These are phyloP conservation scores for Protomyces lactucae-debilis DNA, from an alignment of 1,139 yeast species.

Conservation along the genomic window DNA sequence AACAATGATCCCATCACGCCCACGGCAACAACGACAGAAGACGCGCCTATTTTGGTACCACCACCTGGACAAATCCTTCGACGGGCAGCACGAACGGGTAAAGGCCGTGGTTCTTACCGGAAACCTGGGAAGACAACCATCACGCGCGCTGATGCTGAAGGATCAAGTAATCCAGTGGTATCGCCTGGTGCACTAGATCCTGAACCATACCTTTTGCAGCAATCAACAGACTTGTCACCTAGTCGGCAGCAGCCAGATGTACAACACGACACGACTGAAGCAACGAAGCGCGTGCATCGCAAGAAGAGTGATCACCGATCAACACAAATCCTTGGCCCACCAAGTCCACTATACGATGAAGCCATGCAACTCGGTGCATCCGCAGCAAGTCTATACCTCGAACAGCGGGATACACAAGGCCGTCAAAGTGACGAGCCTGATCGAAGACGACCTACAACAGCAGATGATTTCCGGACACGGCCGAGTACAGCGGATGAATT, in stretches of 20 bases:
- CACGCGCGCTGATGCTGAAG: neutral
- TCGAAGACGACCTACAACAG: neutral
- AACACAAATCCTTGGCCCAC: slow-evolving; percentile 12
- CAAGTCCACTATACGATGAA: neutral
- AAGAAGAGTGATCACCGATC: slow-evolving; percentile 15
- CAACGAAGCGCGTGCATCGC: neutral
- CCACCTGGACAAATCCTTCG: slow-evolving; percentile 23
- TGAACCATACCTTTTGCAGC: slow-evolving; percentile 1
- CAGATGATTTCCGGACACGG: neutral
- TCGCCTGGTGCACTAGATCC: neutral
- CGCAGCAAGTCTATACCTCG: neutral
- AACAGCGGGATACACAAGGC: neutral
- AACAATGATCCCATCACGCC: neutral
- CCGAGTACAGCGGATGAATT: neutral
- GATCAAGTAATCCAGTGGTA: neutral
- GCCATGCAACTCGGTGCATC: neutral
- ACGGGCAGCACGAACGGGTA: slow-evolving; percentile 22
- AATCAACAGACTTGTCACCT: neutral
- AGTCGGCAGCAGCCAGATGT: neutral
- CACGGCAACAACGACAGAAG: neutral
- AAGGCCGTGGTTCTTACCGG: slow-evolving; percentile 17
- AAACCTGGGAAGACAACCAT: neutral
- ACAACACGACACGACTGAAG: neutral
- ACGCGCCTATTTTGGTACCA: slow-evolving; percentile 14
- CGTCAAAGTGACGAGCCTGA: neutral